Evolutionary conservation across 768 basidiomycete genomes (phyloP).

Genomic region (Tylopilus felleus): DNA sequence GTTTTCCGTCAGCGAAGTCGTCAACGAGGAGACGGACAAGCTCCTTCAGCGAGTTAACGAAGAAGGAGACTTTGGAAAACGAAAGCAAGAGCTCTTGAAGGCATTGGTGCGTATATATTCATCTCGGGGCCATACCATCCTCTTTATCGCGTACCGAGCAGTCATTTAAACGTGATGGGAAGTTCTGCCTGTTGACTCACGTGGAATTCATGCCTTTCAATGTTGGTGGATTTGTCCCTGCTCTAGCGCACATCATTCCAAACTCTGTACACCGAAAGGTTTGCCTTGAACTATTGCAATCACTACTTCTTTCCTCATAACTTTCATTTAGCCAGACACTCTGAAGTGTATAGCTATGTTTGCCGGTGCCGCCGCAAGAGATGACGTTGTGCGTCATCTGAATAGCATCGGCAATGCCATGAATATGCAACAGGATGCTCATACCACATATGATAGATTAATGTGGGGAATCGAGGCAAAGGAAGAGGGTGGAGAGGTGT

Average conservation of each 20-base stretch:
- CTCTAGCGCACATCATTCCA: not conserved
- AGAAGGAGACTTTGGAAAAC: not conserved
- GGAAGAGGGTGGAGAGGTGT: not conserved
- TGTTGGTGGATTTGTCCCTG: not conserved
- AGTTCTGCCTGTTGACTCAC: not conserved
- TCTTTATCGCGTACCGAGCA: not conserved
- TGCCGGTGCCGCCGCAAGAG: not conserved
- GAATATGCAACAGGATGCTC: not conserved
- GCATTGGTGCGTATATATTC: conserved; percentile 1
- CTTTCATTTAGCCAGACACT: not conserved
- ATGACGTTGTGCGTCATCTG: not conserved
- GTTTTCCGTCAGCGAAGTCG: not conserved
- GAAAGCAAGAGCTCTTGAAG: not conserved
- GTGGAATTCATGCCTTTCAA: not conserved
- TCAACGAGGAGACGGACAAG: not conserved
- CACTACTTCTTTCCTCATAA: not conserved
- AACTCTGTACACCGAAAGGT: not conserved
- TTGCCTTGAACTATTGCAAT: not conserved
- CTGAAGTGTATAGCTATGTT: conserved; percentile 2
- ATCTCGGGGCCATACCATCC: not conserved
- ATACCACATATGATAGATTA: not conserved
- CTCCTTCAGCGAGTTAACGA: not conserved
- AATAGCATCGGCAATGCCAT: not conserved
- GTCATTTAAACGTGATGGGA: conserved; percentile 5
- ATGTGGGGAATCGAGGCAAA: conserved; percentile 1